Evolutionary conservation across 2,329 filamentous ascomycete genomes (phyloP).

Genomic region (Rhynchosporium graminicola): DNA sequence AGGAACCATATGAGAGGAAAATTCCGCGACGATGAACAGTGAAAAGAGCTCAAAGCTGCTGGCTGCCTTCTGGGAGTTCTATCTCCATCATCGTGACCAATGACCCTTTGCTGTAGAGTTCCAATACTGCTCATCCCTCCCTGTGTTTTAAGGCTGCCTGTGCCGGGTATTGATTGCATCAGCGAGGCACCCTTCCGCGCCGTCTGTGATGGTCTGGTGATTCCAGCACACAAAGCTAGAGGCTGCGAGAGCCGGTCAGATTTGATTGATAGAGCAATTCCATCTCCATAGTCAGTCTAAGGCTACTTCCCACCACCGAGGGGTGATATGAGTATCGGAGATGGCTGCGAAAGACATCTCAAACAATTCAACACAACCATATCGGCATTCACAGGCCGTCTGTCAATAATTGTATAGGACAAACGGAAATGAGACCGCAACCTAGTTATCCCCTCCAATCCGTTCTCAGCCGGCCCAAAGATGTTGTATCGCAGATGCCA

Average conservation of each 20-base stretch:
- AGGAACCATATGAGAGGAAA: background rate
- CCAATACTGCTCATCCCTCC: background rate
- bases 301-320: background rate
- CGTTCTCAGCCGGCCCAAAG: background rate
- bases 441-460: background rate
- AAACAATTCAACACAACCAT: slow-evolving; percentile 22
- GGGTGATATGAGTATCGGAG: background rate
- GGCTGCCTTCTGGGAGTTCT: background rate
- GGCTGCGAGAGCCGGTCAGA: background rate
- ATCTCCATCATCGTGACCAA: background rate
- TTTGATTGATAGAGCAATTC: background rate
- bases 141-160: background rate
- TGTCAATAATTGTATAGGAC: slow-evolving; percentile 8
- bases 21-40: background rate
- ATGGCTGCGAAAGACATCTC: background rate
- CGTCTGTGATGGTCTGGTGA: background rate
- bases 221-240: background rate
- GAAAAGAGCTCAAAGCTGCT: background rate
- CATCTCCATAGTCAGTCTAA: slow-evolving; percentile 4
- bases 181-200: background rate
- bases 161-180: background rate
- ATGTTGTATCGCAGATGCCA: background rate
- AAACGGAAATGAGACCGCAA: background rate
- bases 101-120: background rate
- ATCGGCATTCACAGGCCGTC: background rate